A percentile compares a stretch with the other conserved stretches of the same genome.
Conservation (phyloP, 148 eudicot genomes). For the Rhododendron molle region DNA sequence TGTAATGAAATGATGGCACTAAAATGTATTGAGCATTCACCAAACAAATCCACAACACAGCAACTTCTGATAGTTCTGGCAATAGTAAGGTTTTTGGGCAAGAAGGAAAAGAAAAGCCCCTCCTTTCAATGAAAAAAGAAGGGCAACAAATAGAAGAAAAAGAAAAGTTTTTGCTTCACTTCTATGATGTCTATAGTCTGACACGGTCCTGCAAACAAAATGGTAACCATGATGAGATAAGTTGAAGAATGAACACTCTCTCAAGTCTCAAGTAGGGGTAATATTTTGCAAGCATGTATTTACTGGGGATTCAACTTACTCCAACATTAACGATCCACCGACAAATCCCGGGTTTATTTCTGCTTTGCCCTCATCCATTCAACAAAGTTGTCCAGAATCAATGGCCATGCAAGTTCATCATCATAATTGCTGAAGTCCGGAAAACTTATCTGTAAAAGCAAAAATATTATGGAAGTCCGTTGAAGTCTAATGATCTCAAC, state of each 20-base stretch:
- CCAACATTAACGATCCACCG: neutral
- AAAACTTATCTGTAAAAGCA: slow-evolving; percentile 59
- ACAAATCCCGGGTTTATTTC: slow-evolving; percentile 17
- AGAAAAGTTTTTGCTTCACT: neutral
- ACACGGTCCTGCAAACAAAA: slow-evolving; percentile 23
- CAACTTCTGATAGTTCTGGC: neutral
- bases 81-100: neutral
- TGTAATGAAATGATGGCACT: neutral
- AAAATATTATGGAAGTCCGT: neutral
- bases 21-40: neutral
- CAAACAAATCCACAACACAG: slow-evolving; percentile 3
- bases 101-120: neutral
- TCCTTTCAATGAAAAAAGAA: neutral
- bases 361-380: slow-evolving; percentile 82
- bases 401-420: slow-evolving; percentile 81
- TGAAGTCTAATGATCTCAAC: neutral
- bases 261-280: neutral
- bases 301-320: slow-evolving; percentile 3
- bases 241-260: neutral
- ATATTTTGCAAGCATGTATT: neutral
- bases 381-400: slow-evolving; percentile 88
- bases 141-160: neutral
- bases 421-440: slow-evolving; percentile 76
- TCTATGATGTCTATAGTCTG: neutral
- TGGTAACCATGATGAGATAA: slow-evolving; percentile 4